Evolutionary conservation across 2,329 filamentous ascomycete species (phyloP).

Genomic region (Diaporthe citrichinensis): DNA sequence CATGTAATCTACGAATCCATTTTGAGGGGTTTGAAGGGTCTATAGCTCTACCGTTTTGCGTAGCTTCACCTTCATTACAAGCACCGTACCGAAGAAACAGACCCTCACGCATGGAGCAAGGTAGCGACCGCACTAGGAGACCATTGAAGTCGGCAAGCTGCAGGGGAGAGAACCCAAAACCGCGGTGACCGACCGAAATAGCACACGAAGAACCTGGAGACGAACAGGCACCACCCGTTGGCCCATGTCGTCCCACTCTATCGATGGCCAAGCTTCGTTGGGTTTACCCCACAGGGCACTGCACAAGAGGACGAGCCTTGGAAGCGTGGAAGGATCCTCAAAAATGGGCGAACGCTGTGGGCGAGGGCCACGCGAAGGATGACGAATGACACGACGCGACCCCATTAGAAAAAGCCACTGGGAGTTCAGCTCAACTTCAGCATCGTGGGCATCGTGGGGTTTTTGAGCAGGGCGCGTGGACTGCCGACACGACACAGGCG

Average conservation of each 20-base stretch:
- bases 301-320: constrained; percentile 9
- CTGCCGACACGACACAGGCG: constrained; percentile 34
- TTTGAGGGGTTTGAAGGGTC: neutral
- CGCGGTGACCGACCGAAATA: constrained; percentile 34
- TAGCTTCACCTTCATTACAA: neutral
- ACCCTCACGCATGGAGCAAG: neutral
- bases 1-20: constrained; percentile 2
- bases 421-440: constrained; percentile 10
- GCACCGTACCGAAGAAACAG: neutral
- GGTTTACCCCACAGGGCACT: constrained; percentile 29
- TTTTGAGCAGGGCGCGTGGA: constrained; percentile 11
- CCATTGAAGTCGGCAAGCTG: constrained; percentile 19
- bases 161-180: constrained; percentile 29
- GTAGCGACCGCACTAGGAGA: constrained; percentile 1
- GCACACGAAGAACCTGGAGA: constrained; percentile 18
- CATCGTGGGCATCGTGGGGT: constrained; percentile 32
- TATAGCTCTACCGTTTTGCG: neutral
- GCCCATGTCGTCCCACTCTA: constrained; percentile 26
- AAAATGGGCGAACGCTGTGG: constrained; percentile 3
- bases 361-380: constrained; percentile 27
- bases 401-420: neutral
- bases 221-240: constrained; percentile 23
- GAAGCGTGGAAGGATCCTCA: constrained; percentile 22
- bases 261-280: constrained; percentile 29
- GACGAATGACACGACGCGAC: constrained; percentile 27